Base-by-base conservation (phyloP, 129 eudicot species). In the Sambucus nigra region DNA sequence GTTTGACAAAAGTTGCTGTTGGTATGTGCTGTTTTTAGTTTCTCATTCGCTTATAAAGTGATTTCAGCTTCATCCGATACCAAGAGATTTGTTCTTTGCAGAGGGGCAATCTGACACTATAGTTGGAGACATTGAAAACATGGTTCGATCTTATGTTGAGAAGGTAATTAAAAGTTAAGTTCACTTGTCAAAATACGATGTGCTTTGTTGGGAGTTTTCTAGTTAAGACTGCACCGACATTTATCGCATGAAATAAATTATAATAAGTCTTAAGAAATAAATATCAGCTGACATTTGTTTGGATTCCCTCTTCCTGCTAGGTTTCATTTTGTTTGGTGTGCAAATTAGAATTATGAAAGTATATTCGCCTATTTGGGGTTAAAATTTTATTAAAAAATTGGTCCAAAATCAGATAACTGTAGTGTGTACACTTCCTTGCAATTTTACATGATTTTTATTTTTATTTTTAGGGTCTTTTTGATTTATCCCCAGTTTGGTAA, bases 61-160 rank as follows among this genome's bases (percentile, higher is more conserved):
- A 51, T 45, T 16, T 33, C 17, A 53, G 40, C 60, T 69, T 59
- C 22, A 32, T 51, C 21, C 26, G 54, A 65, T 46, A 26, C 28
- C 18, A 26, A 53, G 39, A 41, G 28, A 3, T 48, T 39, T 71
- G 23, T 61, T 56, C 64, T 59, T 44, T 72, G 61, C 80, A 91
- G 98, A 91, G 72, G 99, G 99, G 20, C 99, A 92, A 53, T 70
- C 94, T 51, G 99, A 86, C 49, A 92, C 70, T 73, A 79, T 92
- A 57, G 99, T 86, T 47, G 76, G 86, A 66, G 99, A 92, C 69
- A 92, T 86, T 21, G 96, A 92, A 67, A 73, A 72, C 71, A 92
- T 92, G 99, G 99, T 92, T 51, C 94, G 94, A 25, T 56, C 82
- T 11, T 92, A 82, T 73, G 94, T 92, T 73, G 99, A 82, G 53